Evolutionary conservation across 257 asterid genomes (phyloP), one percentile per base, ranked within the genome.

Genomic region (Petunia axillaris): DNA sequence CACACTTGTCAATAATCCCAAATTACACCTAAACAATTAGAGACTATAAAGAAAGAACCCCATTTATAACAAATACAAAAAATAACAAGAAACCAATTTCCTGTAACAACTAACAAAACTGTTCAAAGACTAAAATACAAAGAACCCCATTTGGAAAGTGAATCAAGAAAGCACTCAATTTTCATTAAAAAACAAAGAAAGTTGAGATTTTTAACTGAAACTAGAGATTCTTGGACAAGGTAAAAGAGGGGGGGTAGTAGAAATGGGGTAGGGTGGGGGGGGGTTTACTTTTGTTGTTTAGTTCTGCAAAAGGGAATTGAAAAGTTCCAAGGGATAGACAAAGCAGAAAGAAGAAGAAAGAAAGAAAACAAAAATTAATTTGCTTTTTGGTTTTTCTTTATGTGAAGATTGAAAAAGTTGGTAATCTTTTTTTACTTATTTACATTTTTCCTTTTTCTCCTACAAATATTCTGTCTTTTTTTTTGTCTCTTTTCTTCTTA

Each of bases 261-360:
- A 7, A 38, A 6, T 8, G 54, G 15, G 54, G 16, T 1, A 8
- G 11, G 6, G 4, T 4, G 25, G 39, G 40, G 52, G 40, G 52
- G 1, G 57, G 76, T 36, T 64, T 78, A 67, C 66, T 76, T 76
- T 57, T 76, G 80, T 55, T 63, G 8, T 6, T 5, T 63, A 46
- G 60, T 13, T 63, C 39, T 46, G 73, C 75, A 7, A 52, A 78
- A 78, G 81, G 63, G 59, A 78, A 78, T 64, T 46, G 71, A 78
- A 77, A 70, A 44, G 77, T 70, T 70, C 59, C 77, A 70, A 46
- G 10, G 2, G 77, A 70, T 70, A 46, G 77, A 14, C 43, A 70
- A 70, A 70, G 4, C 58, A 46, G 43, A 70, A 25, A 16, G 59
- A 70, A 70, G 46, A 64, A 52, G 3, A 3, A 58, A 67, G 55